phyloP scores from a whole-genome alignment of 805 yeast genomes.

The Soucietia sequanensis region DNA sequence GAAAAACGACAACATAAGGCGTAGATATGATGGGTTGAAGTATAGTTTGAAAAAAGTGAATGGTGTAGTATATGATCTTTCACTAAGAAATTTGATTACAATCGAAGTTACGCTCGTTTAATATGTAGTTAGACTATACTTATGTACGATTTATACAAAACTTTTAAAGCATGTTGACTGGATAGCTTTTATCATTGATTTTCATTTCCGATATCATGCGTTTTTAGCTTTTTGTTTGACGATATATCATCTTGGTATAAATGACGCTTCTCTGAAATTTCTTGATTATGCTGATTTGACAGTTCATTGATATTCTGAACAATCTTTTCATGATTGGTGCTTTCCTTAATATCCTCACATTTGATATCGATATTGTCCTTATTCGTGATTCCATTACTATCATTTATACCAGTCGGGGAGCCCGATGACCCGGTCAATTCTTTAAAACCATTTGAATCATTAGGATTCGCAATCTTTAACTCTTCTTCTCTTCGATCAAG shows the following conservation, averaged over 20 bases:
- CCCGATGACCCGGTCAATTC: too few species aligned
- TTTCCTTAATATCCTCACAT: too few species aligned
- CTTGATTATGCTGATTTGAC: too few species aligned
- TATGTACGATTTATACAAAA: too few species aligned
- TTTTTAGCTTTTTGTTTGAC: conserved; percentile 2
- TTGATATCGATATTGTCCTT: too few species aligned
- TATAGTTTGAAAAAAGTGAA: conserved; percentile 26
- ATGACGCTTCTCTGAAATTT: background rate
- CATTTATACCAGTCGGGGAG: too few species aligned
- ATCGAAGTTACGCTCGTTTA: conserved; percentile 8
- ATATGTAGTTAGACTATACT: too few species aligned
- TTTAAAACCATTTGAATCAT: too few species aligned
- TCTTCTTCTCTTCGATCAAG: background rate
- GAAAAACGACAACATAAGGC: conserved; percentile 25
- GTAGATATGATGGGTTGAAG: conserved; percentile 28
- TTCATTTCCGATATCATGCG: conserved; percentile 1
- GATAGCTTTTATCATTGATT: conserved; percentile 1
- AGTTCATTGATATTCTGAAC: too few species aligned
- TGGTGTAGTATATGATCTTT: conserved; percentile 24
- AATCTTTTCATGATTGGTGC: too few species aligned
- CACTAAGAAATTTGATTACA: conserved; percentile 15
- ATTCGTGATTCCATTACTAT: too few species aligned
- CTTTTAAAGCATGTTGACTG: too few species aligned
- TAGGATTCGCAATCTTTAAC: background rate
- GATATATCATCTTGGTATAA: background rate